These are phyloP conservation scores for Paradendryphiella salina DNA, from an alignment of 2,329 filamentous ascomycete genomes.

Conservation along the genomic window DNA sequence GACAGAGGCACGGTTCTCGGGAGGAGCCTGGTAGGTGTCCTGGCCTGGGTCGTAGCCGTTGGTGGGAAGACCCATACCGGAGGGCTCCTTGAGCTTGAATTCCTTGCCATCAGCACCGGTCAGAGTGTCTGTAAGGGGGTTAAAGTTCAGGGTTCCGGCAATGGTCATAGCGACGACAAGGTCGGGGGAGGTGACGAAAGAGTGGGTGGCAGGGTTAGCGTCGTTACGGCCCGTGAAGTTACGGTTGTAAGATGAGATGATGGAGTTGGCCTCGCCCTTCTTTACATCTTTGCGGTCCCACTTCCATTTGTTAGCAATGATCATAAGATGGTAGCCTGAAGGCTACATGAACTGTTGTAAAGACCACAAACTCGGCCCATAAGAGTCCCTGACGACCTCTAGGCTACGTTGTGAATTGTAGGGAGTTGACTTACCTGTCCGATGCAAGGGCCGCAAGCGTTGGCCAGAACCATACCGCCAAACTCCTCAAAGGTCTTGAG, in stretches of 20 bases:
- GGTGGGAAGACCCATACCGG: conserved; percentile 76
- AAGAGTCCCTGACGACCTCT: too few relatives aligned
- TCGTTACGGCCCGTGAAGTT: conserved; percentile 99
- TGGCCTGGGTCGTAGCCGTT: conserved; percentile 87
- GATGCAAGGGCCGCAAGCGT: conserved; percentile 75
- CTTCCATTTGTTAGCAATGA: conserved; percentile 48
- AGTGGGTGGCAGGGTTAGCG: conserved; percentile 91
- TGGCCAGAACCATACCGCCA: conserved; percentile 90
- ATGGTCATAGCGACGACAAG: conserved; percentile 84
- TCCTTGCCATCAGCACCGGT: conserved; percentile 97
- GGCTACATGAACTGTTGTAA: neutral
- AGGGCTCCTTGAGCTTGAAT: conserved; percentile 81
- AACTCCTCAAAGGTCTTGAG: conserved; percentile 95
- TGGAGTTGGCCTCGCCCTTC: conserved; percentile 95
- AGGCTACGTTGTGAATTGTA: neutral
- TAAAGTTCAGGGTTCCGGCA: conserved; percentile 86
- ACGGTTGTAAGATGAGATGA: conserved; percentile 98
- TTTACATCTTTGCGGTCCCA: conserved; percentile 93
- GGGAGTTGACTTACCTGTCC: conserved; percentile 49
- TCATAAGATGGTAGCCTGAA: neutral
- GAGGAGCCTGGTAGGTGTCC: conserved; percentile 95
- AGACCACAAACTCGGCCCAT: too few relatives aligned
- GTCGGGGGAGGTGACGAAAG: conserved; percentile 89
- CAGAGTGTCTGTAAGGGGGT: conserved; percentile 87
- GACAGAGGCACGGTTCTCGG: conserved; percentile 72